Evolutionary conservation across 2,329 filamentous ascomycete species (phyloP), one percentile per base, ranked within the genome.

Genomic region (Pseudogymnoascus sp.): DNA sequence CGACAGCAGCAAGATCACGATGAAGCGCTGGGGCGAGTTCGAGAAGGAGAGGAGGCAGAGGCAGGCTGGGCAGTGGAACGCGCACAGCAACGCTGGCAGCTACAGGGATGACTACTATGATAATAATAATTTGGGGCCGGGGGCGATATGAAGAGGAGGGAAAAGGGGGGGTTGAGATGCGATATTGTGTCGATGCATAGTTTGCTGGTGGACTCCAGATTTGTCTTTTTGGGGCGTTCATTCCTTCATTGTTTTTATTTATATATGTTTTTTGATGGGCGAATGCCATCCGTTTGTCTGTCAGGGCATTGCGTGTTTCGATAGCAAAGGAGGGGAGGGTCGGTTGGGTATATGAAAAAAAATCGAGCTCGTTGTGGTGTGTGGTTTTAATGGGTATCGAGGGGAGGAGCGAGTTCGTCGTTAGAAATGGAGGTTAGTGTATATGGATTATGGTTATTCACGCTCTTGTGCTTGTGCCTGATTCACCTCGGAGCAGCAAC

Each of bases 21-120:
- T 99, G 95, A 97, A 96, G 82, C 82, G 95, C 70, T 99, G 95
- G 95, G 89, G 88, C 67, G 95, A 99, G 77, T 99, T 97, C 74
- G 95, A 99, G 80, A 85, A 83, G 76, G 87, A 85, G 82, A 79
- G 75, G 75, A 67, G 72, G 35, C 28, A 69, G n/a, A 67, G 67
- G 50, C 38, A 26, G 59, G 38, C 38, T 13, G 59, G 59, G 1
- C 47, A 63, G 60, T 35, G 61, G 31, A 47, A 47, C 21, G 36
- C 36, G 23, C 36, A 35, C 44, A 50, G 40, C 61, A 47, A 47
- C 61, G 17, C 21, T 15, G 21, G 36, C 38, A 40, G 50, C 36
- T 63, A 61, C 26, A 60, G 40, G 35, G 53, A 59, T 6, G 61
- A 62, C 28, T 47, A 62, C 53, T 62, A 62, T 50, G 31, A 50